A percentile compares a stretch with the other conserved stretches of the same genome.
Evolutionary conservation across 495 filamentous ascomycete species (phyloP).

Genomic region (Acidomyces sp.): DNA sequence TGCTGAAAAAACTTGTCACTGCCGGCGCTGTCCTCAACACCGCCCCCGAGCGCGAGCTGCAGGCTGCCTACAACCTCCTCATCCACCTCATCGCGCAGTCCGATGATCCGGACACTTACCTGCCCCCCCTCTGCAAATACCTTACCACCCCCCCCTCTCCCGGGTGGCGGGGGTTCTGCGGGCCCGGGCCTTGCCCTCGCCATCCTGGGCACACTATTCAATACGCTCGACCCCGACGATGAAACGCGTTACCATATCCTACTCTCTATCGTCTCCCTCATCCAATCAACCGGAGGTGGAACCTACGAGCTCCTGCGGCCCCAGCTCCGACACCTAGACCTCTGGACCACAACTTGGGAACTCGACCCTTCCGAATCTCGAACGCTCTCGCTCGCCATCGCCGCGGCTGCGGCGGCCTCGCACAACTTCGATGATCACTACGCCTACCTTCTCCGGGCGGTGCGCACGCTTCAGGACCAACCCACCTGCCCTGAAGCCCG

Average conservation of each 20-base stretch:
- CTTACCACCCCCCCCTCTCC: constrained; percentile 80
- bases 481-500: constrained; percentile 55
- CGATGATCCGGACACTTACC: constrained; percentile 66
- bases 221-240: constrained; percentile 62
- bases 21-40: constrained; percentile 58
- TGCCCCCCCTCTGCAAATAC: constrained; percentile 73
- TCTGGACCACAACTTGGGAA: constrained; percentile 76
- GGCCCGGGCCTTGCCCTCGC: constrained; percentile 73
- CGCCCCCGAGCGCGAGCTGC: constrained; percentile 92
- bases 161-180: too few species aligned
- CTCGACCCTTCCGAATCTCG: constrained; percentile 66
- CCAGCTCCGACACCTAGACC: constrained; percentile 62
- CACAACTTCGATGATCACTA: constrained; percentile 70
- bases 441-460: constrained; percentile 65
- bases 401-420: constrained; percentile 61
- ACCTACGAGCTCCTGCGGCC: constrained; percentile 66
- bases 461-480: constrained; percentile 68
- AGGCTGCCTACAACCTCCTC: constrained; percentile 87
- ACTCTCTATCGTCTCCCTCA: constrained; percentile 64
- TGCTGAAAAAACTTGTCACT: constrained; percentile 73
- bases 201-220: constrained; percentile 91
- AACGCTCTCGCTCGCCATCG: constrained; percentile 64
- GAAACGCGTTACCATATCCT: constrained; percentile 80
- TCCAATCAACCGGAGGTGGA: constrained; percentile 48
- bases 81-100: constrained; percentile 82